Conservation (phyloP, 2,329 filamentous ascomycete species). For the Aureobasidium sp. region DNA sequence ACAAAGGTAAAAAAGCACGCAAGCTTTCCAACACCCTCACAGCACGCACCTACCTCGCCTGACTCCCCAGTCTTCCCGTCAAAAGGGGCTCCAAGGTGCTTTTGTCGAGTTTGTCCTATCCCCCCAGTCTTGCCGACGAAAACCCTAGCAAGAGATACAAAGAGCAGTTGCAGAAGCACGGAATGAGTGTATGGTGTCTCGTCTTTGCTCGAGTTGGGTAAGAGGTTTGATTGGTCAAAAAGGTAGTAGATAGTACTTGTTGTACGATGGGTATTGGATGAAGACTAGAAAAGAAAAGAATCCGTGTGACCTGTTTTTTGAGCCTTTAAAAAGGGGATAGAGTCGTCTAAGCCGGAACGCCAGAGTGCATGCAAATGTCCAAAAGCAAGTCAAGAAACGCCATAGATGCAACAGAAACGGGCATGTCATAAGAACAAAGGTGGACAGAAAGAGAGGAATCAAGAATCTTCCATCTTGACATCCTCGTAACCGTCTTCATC, state of each 20-base stretch:
- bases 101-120: too few relatives aligned
- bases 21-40: too few relatives aligned
- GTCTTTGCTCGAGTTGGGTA: too few relatives aligned
- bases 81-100: too few relatives aligned
- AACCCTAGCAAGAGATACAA: too few relatives aligned
- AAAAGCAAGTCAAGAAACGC: neutral
- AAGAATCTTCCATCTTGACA: slow-evolving; percentile 22
- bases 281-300: neutral
- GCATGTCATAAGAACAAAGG: neutral
- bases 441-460: neutral
- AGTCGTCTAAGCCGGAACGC: neutral
- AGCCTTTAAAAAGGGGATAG: neutral
- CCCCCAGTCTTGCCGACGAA: too few relatives aligned
- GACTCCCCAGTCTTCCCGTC: too few relatives aligned
- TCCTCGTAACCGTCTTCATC: slow-evolving; percentile 43
- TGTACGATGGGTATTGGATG: neutral
- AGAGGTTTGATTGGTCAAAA: too few relatives aligned
- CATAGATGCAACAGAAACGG: neutral
- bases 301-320: neutral
- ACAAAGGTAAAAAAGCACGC: too few relatives aligned
- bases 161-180: too few relatives aligned
- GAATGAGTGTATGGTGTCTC: too few relatives aligned
- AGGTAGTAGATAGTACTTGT: neutral
- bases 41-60: too few relatives aligned
- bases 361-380: neutral